Evolutionary conservation across 2,329 filamentous ascomycete genomes (phyloP), one percentile per base, ranked within the genome.

Genomic region (Clonostachys rhizophaga): DNA sequence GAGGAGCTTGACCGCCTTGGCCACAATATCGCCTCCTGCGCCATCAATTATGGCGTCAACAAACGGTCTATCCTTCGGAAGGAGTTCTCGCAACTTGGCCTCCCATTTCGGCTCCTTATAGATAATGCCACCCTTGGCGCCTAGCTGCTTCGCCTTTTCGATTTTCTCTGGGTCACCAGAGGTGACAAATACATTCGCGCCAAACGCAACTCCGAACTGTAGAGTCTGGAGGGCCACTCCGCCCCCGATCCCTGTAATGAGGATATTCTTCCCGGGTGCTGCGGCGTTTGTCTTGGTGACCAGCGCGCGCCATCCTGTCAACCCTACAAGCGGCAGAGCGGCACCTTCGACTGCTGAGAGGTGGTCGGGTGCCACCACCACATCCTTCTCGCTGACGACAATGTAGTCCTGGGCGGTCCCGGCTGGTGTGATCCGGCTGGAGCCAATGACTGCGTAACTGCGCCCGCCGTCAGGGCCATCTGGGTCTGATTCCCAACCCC

Each of bases 221-320:
- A 96, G 70, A 6, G 80, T 86, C 72, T 89, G 85, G 47, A 96
- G 71, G 34, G 92, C 92, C 1, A 96, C 92, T 40, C 92, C 92
- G 35, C 92, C 92, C 1, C 92, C 92, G 64, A 97, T 95, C 0
- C 92, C 92, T 5, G 92, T 96, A 40, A 97, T 70, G 34, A 97
- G 71, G 5, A 97, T 75, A 60, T 95, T 95, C 51, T 79, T 71
- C 3, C 89, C 89, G 1, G 69, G 66, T 48, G 72, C 69, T 7
- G 79, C 78, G 54, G 84, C 82, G 6, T 76, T 79, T 43, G 78
- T 83, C 74, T 97, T 97, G 7, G 80, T 86, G 45, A 94, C 80
- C 40, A 95, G 71, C 0, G 91, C 92, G 41, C 94, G 76, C 90
- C 90, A 97, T 7, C 80, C 92, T 2, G 92, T 97, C 50, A 96